Evolutionary conservation across 371 early-diverging fungal genomes (phyloP).

Genomic region (Mucor piriformis): DNA sequence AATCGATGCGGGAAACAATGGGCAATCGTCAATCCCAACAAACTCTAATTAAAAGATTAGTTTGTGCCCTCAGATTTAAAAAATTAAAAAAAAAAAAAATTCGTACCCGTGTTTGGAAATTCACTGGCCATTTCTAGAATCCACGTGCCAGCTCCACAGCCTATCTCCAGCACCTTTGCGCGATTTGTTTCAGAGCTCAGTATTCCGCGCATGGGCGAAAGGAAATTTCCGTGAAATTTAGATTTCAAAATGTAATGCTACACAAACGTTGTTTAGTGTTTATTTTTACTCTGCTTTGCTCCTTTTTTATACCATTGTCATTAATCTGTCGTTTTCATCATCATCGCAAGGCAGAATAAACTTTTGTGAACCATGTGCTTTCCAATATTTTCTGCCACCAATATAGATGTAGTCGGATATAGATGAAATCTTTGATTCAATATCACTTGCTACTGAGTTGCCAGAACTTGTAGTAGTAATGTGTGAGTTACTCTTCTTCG

Average conservation of each 20-base stretch:
- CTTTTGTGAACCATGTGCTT: conserved; percentile 9
- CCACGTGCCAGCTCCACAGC: conserved; percentile 51
- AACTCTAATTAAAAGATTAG: conserved; percentile 32
- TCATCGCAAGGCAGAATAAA: conserved; percentile 40
- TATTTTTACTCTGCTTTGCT: not conserved
- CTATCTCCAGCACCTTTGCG: conserved; percentile 40
- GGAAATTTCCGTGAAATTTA: conserved; percentile 38
- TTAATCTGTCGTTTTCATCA: conserved; percentile 46
- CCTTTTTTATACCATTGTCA: conserved; percentile 35
- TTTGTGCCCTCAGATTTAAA: not conserved
- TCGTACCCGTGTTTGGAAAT: conserved; percentile 30
- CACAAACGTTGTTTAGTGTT: not conserved
- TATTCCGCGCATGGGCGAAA: conserved; percentile 27
- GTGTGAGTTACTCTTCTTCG: not conserved
- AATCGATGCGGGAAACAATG: conserved; percentile 58
- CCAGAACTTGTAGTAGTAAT: not conserved
- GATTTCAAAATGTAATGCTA: conserved; percentile 50
- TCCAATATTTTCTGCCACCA: conserved; percentile 14
- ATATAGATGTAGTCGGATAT: conserved; percentile 1
- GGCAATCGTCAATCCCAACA: conserved; percentile 56
- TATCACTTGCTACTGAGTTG: not conserved
- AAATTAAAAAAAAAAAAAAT: not conserved
- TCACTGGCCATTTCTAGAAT: conserved; percentile 38
- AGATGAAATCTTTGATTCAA: not conserved
- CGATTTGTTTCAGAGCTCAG: conserved; percentile 6